Conservation (phyloP, 306 rosid genomes). For the Medicago lupulina region DNA sequence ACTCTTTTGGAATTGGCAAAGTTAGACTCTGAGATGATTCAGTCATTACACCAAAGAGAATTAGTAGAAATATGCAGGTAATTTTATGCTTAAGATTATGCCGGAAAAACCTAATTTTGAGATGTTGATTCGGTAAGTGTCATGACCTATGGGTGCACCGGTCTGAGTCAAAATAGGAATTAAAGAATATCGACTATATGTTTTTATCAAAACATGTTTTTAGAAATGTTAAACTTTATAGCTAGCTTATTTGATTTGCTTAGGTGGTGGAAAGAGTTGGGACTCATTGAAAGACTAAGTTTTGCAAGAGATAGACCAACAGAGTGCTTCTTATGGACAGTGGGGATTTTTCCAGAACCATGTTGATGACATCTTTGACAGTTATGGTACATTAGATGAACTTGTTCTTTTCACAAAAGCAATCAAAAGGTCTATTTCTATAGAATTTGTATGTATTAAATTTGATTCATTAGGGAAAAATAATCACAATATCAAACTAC, state of each 20-base stretch:
- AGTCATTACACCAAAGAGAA: constrained; percentile 48
- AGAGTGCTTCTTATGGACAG: constrained; percentile 59
- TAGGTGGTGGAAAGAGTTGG: constrained; percentile 60
- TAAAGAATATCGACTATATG: too few relatives aligned
- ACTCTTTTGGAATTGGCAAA: constrained; percentile 49
- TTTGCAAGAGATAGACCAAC: constrained; percentile 57
- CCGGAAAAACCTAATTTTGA: too few relatives aligned
- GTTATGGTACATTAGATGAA: constrained; percentile 51
- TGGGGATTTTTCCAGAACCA: constrained; percentile 57
- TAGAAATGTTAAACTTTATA: not conserved
- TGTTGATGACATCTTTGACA: constrained; percentile 50
- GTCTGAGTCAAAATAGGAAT: too few relatives aligned
- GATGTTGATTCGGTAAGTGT: too few relatives aligned
- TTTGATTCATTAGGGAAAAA: too few relatives aligned
- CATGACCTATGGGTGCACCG: too few relatives aligned
- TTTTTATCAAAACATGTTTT: too few relatives aligned
- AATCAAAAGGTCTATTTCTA: constrained; percentile 46
- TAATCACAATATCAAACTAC: too few relatives aligned
- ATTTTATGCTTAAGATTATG: not conserved
- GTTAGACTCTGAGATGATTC: constrained; percentile 43
- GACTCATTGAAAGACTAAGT: constrained; percentile 48
- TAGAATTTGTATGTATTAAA: not conserved
- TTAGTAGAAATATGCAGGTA: constrained; percentile 51
- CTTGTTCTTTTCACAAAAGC: constrained; percentile 59
- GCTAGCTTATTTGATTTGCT: not conserved